Evolutionary conservation across 2,329 filamentous ascomycete species (phyloP).

Genomic region (Colletotrichum plurivorum): DNA sequence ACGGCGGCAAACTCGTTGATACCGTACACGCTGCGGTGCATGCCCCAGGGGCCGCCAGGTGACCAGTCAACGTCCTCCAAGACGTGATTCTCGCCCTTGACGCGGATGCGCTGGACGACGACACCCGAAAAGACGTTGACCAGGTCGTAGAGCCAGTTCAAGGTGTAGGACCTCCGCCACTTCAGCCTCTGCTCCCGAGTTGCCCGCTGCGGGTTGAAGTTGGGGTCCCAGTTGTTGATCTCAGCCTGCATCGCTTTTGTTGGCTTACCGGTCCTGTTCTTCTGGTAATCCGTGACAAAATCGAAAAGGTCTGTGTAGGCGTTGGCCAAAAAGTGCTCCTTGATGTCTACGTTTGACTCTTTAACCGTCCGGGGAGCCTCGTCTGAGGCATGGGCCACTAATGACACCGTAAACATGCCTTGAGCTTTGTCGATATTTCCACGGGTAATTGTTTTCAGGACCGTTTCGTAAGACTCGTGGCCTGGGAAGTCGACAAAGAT

Average conservation of each 20-base stretch:
- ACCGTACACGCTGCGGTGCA: constrained; percentile 55
- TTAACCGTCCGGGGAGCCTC: constrained; percentile 33
- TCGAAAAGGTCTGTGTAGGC: constrained; percentile 58
- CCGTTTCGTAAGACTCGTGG: constrained; percentile 58
- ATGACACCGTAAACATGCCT: constrained; percentile 44
- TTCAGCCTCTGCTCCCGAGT: constrained; percentile 55
- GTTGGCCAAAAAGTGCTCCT: constrained; percentile 60
- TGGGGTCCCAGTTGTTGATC: constrained; percentile 58
- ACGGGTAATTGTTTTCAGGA: constrained; percentile 57
- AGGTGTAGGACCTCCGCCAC: constrained; percentile 64
- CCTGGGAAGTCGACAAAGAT: constrained; percentile 63
- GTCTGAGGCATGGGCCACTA: background rate
- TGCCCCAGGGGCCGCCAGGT: background rate
- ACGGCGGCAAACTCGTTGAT: constrained; percentile 60
- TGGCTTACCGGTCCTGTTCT: constrained; percentile 60
- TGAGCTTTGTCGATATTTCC: constrained; percentile 52
- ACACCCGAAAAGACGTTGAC: constrained; percentile 60
- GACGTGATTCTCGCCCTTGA: constrained; percentile 50
- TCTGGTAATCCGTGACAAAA: constrained; percentile 62
- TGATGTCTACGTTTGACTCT: constrained; percentile 51
- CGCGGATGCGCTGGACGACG: constrained; percentile 54
- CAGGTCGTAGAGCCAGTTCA: constrained; percentile 67
- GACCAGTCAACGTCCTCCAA: constrained; percentile 21
- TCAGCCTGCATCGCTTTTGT: constrained; percentile 58
- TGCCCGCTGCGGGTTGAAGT: constrained; percentile 53